Conservation (phyloP, 257 asterid genomes). For the Ophiorrhiza pumila region DNA sequence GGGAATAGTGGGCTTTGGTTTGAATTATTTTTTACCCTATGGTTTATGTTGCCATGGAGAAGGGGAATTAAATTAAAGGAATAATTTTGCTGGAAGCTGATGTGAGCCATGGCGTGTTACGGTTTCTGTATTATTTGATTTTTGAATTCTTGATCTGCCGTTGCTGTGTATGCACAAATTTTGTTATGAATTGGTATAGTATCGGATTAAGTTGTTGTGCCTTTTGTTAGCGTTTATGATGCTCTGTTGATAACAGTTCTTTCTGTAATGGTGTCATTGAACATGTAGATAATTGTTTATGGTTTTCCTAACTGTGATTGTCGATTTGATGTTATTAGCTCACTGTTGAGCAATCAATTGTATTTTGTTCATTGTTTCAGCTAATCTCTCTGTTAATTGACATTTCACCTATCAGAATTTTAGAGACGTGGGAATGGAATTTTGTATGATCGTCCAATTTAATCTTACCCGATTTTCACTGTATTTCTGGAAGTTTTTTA, state of each 20-base stretch:
- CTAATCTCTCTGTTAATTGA: neutral
- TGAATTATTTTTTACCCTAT: neutral
- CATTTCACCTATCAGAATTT: neutral
- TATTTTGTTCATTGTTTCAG: neutral
- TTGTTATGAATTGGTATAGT: neutral
- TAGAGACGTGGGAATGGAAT: neutral
- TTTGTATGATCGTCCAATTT: neutral
- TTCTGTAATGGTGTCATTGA: neutral
- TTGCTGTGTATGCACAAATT: neutral
- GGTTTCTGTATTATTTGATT: neutral
- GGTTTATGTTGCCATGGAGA: neutral
- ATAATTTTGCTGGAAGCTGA: neutral
- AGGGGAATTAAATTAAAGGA: neutral
- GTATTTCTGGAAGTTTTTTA: neutral
- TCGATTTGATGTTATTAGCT: neutral
- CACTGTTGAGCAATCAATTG: neutral
- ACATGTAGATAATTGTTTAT: neutral
- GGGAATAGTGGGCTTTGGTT: neutral
- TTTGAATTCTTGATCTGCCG: neutral
- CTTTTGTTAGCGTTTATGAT: neutral
- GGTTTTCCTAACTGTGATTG: neutral
- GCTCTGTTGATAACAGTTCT: neutral
- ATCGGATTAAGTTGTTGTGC: neutral
- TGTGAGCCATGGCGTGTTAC: neutral
- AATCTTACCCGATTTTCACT: neutral